Percentiles rank a stretch among this genome's conserved stretches.
phyloP scores from a whole-genome alignment of 164 flowering plant genomes.

The Magnolia changhungtana region DNA sequence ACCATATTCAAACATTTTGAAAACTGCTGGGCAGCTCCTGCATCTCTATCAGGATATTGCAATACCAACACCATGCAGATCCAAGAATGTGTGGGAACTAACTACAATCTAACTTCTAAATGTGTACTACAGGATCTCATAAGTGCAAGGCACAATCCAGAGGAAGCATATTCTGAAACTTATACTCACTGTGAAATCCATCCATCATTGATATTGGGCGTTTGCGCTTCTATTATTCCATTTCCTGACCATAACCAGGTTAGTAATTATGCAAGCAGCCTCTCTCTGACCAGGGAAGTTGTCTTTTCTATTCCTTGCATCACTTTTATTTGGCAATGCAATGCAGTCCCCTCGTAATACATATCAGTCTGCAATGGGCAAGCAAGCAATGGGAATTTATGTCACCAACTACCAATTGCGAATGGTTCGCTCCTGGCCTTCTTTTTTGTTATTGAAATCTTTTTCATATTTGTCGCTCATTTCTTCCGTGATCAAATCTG shows the following conservation, averaged over 20 bases:
- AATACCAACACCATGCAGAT: too few relatives aligned
- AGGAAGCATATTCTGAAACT: constrained; percentile 78
- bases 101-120: neutral
- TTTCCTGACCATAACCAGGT: constrained; percentile 99
- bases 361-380: constrained; percentile 98
- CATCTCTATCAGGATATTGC: too few relatives aligned
- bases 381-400: constrained; percentile 98
- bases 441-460: neutral
- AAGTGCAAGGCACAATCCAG: constrained; percentile 64
- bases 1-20: neutral
- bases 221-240: constrained; percentile 98
- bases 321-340: neutral
- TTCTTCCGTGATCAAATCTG: constrained; percentile 50
- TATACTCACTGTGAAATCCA: constrained; percentile 99
- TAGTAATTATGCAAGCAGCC: constrained; percentile 1
- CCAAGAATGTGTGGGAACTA: too few relatives aligned
- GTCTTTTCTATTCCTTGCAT: neutral
- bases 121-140: constrained; percentile 63
- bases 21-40: too few relatives aligned
- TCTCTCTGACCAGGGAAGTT: too few relatives aligned
- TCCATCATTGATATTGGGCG: constrained; percentile 94
- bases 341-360: constrained; percentile 97
- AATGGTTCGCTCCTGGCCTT: constrained; percentile 51
- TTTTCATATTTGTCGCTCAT: neutral
- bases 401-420: constrained; percentile 95